These are phyloP conservation scores for Microthyrium microscopicum DNA, from an alignment of 2,329 filamentous ascomycete genomes.

Conservation along the genomic window DNA sequence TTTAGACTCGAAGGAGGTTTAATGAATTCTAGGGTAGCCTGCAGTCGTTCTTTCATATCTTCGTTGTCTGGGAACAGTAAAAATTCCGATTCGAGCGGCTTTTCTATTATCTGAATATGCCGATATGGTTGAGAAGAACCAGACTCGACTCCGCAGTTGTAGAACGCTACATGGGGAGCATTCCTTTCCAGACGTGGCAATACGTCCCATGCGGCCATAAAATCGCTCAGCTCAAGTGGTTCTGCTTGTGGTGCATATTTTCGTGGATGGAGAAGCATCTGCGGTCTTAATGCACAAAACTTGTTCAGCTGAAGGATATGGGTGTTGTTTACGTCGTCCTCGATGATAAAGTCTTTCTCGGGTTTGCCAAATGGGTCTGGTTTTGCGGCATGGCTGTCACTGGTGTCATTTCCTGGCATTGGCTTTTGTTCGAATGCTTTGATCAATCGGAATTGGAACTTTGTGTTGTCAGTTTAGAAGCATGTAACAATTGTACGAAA, in stretches of 20 bases:
- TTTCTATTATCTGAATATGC: neutral
- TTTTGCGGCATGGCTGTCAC: neutral
- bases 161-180: neutral
- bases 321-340: neutral
- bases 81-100: neutral
- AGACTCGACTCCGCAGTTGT: neutral
- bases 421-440: neutral
- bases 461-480: no score
- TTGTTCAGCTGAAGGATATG: neutral
- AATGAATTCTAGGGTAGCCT: neutral
- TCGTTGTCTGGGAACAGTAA: neutral
- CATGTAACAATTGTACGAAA: no score
- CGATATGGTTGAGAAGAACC: neutral
- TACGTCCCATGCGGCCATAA: neutral
- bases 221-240: neutral
- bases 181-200: neutral
- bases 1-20: neutral
- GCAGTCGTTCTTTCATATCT: neutral
- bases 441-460: constrained; percentile 1
- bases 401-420: neutral
- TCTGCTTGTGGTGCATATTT: neutral
- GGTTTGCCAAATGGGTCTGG: constrained; percentile 1
- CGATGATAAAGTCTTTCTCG: neutral
- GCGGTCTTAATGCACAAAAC: neutral
- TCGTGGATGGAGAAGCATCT: neutral